phyloP scores from a whole-genome alignment of 2,329 filamentous ascomycete species.

The Ramularia endophylla region DNA sequence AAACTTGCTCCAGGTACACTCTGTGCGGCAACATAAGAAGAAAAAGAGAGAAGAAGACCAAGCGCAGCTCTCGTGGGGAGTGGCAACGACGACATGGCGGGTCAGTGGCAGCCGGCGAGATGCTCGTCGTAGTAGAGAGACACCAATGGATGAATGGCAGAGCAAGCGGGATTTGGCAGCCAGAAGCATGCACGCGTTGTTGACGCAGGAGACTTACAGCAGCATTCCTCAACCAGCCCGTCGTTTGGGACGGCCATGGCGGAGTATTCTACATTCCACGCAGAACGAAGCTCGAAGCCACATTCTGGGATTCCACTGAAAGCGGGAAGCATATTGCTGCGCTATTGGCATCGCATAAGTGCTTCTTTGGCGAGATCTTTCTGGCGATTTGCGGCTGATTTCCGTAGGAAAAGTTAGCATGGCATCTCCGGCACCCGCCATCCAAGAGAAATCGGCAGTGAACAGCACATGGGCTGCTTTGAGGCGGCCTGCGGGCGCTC shows the following conservation, averaged over 20 bases:
- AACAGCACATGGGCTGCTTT: too few species aligned
- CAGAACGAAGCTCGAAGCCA: too few species aligned
- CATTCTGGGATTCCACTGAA: too few species aligned
- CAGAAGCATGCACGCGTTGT: constrained; percentile 13
- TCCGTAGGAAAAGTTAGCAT: too few species aligned
- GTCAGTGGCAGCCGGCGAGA: constrained; percentile 4
- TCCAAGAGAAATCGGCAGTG: too few species aligned
- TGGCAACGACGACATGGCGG: constrained; percentile 21
- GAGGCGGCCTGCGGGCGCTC: too few species aligned
- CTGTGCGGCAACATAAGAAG: constrained; percentile 20
- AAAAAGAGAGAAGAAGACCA: constrained; percentile 13
- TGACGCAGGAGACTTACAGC: constrained; percentile 14
- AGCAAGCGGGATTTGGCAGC: constrained; percentile 1
- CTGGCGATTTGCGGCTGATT: too few species aligned
- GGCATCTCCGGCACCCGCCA: too few species aligned
- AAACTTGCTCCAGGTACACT: constrained; percentile 23
- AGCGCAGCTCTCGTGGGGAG: constrained; percentile 20
- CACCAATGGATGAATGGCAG: constrained; percentile 1
- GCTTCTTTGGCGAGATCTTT: too few species aligned
- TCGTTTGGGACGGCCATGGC: constrained; percentile 3
- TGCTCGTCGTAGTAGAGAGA: constrained; percentile 1
- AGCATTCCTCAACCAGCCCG: constrained; percentile 16
- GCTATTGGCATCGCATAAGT: too few species aligned
- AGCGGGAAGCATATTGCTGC: too few species aligned
- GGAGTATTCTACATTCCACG: constrained; percentile 10